Conservation (phyloP, 352 stramenopile genomes). For the Phytophthora quininea region DNA sequence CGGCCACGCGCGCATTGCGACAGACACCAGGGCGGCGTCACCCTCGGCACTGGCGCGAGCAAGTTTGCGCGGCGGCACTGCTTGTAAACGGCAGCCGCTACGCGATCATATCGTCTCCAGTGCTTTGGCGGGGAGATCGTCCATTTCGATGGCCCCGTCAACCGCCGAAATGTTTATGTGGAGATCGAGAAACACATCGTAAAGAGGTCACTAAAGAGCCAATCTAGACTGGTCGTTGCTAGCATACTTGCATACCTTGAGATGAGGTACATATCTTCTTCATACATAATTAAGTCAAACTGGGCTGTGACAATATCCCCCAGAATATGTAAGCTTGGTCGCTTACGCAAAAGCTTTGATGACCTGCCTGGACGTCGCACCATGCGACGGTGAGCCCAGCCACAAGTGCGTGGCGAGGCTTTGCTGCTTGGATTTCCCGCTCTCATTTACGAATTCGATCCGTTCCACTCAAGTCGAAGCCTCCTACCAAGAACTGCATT, state of each 20-base stretch:
- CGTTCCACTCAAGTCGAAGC: not conserved
- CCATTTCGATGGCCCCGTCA: too few relatives aligned
- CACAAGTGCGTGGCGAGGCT: not conserved
- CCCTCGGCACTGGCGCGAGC: not conserved
- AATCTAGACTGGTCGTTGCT: not conserved
- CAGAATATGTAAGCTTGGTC: not conserved
- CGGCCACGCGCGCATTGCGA: not conserved
- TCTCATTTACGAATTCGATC: conserved; percentile 2
- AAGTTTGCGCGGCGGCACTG: not conserved
- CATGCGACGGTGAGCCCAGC: not conserved
- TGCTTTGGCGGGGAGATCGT: too few relatives aligned
- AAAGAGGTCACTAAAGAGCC: not conserved
- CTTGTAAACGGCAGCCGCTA: not conserved
- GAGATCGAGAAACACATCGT: not conserved
- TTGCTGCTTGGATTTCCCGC: conserved; percentile 1
- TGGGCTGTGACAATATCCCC: not conserved
- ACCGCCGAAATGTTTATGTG: not conserved
- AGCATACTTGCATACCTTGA: too few relatives aligned
- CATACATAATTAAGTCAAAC: not conserved
- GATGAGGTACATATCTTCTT: not conserved
- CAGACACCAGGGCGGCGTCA: not conserved
- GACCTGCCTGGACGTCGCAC: not conserved
- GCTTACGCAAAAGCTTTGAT: not conserved
- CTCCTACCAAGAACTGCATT: not conserved
- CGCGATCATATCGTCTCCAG: not conserved